phyloP scores from a whole-genome alignment of 2,329 filamentous ascomycete genomes.

The Chaetomium sp. region DNA sequence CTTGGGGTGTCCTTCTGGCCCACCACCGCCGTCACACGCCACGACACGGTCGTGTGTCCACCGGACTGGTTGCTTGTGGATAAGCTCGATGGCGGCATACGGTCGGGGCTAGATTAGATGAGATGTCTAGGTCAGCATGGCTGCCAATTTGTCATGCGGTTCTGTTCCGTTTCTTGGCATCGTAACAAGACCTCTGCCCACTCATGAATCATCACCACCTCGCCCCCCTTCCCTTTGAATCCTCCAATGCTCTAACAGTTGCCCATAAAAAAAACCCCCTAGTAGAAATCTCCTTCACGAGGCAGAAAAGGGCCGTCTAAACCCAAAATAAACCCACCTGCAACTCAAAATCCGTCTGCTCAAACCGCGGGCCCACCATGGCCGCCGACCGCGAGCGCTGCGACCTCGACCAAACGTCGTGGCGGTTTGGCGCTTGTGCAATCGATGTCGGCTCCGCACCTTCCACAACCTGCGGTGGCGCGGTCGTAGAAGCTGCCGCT shows the following conservation, averaged over 20 bases:
- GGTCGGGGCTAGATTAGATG: slow-evolving; percentile 68
- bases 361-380: slow-evolving; percentile 91
- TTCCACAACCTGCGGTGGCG: slow-evolving; percentile 40
- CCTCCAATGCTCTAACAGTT: slow-evolving; percentile 16
- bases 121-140: not conserved
- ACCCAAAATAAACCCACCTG: slow-evolving; percentile 56
- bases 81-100: slow-evolving; percentile 84
- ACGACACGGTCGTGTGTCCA: slow-evolving; percentile 82
- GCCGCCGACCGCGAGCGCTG: slow-evolving; percentile 75
- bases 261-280: not conserved
- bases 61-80: slow-evolving; percentile 89
- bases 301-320: not conserved
- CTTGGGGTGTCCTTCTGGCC: slow-evolving; percentile 79
- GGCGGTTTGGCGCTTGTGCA: slow-evolving; percentile 81
- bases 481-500: slow-evolving; percentile 29
- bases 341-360: slow-evolving; percentile 88
- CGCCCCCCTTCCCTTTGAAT: no score
- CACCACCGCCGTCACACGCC: slow-evolving; percentile 87
- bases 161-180: no score
- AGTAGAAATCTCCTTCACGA: not conserved
- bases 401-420: slow-evolving; percentile 73
- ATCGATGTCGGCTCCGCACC: slow-evolving; percentile 41
- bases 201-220: no score
- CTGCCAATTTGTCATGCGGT: no score
- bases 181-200: no score